phyloP scores from a whole-genome alignment of 495 filamentous ascomycete genomes.

The Emericellopsis terricola region DNA sequence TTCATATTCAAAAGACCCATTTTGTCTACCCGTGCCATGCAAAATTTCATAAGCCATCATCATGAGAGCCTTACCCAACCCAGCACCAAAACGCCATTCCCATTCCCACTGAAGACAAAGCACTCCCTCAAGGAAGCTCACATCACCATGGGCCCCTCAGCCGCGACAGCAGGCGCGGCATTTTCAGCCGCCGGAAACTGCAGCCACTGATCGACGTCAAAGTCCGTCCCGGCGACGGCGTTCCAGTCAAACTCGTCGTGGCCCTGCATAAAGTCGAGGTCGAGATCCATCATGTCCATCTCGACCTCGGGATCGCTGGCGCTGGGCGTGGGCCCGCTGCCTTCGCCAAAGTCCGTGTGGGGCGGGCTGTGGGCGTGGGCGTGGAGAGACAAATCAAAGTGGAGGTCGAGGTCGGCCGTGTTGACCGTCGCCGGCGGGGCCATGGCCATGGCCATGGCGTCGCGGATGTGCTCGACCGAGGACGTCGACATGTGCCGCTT shows the following conservation, averaged over 20 bases:
- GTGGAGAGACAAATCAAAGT: neutral
- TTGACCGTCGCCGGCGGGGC: conserved; percentile 5
- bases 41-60: conserved; percentile 5
- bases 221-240: conserved; percentile 14
- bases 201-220: conserved; percentile 27
- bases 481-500: too few species aligned
- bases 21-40: neutral
- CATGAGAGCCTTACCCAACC: too few species aligned
- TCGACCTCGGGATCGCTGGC: conserved; percentile 10
- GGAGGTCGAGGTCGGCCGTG: neutral
- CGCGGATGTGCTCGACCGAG: neutral
- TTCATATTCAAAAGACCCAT: too few species aligned
- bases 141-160: too few species aligned
- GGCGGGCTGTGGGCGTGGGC: conserved; percentile 16
- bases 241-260: conserved; percentile 20
- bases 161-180: conserved; percentile 1
- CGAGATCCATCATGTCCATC: conserved; percentile 5
- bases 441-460: neutral
- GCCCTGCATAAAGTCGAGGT: conserved; percentile 11
- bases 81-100: too few species aligned
- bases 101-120: too few species aligned
- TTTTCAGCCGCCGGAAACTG: conserved; percentile 23
- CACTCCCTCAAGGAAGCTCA: too few species aligned
- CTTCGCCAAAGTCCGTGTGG: conserved; percentile 13
- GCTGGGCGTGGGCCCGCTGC: too few species aligned